Percentiles rank a stretch among this genome's conserved stretches.
Conservation (phyloP, 306 rosid genomes). For the Betula pendula region DNA sequence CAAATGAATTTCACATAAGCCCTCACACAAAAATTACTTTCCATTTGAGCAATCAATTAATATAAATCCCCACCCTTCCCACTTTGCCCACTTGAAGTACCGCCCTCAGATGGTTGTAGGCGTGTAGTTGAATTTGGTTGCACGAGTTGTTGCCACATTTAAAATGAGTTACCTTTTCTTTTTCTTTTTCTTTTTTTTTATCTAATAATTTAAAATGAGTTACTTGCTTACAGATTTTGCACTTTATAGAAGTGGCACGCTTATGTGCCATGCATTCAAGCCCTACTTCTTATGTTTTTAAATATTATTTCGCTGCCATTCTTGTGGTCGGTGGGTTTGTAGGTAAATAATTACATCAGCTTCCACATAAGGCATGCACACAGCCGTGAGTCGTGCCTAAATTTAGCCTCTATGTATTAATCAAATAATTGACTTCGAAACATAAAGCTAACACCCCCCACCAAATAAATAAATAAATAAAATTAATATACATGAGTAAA, state of each 20-base stretch:
- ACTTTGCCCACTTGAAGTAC: too few relatives aligned
- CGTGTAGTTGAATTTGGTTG: background rate
- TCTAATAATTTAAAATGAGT: background rate
- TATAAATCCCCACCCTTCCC: too few relatives aligned
- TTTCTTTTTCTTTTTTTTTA: too few relatives aligned
- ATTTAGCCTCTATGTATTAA: background rate
- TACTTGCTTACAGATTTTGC: background rate
- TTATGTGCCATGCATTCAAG: background rate
- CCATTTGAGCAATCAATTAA: too few relatives aligned
- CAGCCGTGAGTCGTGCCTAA: background rate
- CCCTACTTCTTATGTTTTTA: background rate
- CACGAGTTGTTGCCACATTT: background rate
- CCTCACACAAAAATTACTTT: too few relatives aligned
- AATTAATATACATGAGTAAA: too few relatives aligned
- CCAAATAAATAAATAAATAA: too few relatives aligned
- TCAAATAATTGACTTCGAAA: background rate
- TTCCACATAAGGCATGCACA: background rate
- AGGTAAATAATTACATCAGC: background rate
- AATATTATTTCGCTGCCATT: background rate
- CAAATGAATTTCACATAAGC: too few relatives aligned
- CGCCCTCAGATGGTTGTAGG: too few relatives aligned
- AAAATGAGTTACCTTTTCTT: background rate
- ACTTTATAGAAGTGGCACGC: background rate
- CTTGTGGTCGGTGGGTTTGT: background rate
- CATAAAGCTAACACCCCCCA: too few relatives aligned